Evolutionary conservation across 2,329 filamentous ascomycete genomes (phyloP).

Genomic region (Xylariomycetidae sp.): DNA sequence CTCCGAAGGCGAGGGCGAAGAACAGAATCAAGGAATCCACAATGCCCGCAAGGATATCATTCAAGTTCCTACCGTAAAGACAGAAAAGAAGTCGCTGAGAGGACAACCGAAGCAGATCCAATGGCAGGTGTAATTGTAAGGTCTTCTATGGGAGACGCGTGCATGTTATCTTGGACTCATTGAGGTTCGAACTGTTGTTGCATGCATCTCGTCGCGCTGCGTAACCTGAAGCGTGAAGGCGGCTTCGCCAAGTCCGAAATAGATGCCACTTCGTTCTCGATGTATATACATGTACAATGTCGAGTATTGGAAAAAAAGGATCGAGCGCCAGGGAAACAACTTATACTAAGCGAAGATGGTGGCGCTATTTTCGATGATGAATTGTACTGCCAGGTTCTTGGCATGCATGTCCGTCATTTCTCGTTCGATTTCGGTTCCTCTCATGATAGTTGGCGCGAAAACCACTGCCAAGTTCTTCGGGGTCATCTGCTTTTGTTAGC

Average conservation of each 20-base stretch:
- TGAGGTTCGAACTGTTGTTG: no score
- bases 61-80: slow-evolving; percentile 23
- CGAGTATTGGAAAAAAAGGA: slow-evolving; percentile 4
- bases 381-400: slow-evolving; percentile 89
- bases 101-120: slow-evolving; percentile 18
- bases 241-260: no score
- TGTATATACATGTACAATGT: slow-evolving; percentile 20
- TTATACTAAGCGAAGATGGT: slow-evolving; percentile 61
- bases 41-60: slow-evolving; percentile 27
- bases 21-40: slow-evolving; percentile 6
- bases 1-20: background rate
- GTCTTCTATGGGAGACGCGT: no score
- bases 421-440: slow-evolving; percentile 78
- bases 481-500: slow-evolving; percentile 63
- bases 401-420: slow-evolving; percentile 95
- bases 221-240: no score
- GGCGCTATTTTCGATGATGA: slow-evolving; percentile 84
- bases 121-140: no score
- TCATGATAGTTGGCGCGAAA: slow-evolving; percentile 96
- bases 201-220: no score
- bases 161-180: no score
- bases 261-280: no score
- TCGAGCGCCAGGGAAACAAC: slow-evolving; percentile 2
- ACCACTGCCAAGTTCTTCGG: slow-evolving; percentile 94
- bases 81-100: slow-evolving; percentile 18